These are phyloP conservation scores for Halophytophthora polymorphica DNA, from an alignment of 352 stramenopile species.

Conservation along the genomic window DNA sequence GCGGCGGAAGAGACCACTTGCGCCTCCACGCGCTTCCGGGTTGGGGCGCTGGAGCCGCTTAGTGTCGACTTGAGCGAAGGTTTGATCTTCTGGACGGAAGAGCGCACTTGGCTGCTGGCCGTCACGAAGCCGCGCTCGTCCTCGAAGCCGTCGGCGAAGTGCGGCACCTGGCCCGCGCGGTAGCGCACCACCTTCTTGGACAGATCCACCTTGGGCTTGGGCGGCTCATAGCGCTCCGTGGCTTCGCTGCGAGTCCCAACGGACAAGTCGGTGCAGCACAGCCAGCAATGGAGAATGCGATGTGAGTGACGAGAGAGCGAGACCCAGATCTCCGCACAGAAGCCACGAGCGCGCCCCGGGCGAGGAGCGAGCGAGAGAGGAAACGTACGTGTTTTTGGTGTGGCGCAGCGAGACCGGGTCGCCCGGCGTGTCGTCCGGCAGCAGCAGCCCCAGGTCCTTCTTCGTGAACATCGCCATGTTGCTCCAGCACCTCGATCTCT, in stretches of 20 bases:
- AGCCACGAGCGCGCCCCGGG: neutral
- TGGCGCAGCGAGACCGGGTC: conserved; percentile 80
- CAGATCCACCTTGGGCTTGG: conserved; percentile 77
- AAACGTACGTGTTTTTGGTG: conserved; percentile 54
- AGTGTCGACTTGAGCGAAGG: conserved; percentile 13
- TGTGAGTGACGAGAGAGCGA: neutral
- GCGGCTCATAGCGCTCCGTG: conserved; percentile 68
- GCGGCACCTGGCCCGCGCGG: conserved; percentile 75
- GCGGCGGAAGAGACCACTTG: conserved; percentile 38
- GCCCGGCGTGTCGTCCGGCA: conserved; percentile 76
- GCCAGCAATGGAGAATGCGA: neutral
- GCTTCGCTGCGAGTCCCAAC: conserved; percentile 37
- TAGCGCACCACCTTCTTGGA: conserved; percentile 84
- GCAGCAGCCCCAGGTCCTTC: conserved; percentile 78
- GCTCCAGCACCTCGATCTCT: neutral
- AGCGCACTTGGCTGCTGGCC: conserved; percentile 58
- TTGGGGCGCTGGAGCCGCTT: conserved; percentile 12
- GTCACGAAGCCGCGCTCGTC: conserved; percentile 80
- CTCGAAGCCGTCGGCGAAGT: conserved; percentile 71
- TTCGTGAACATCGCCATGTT: conserved; percentile 85
- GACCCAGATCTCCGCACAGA: neutral
- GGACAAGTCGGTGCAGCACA: conserved; percentile 1
- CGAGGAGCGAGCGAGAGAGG: neutral
- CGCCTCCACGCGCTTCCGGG: conserved; percentile 56
- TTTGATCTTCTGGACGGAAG: conserved; percentile 18